Percentiles rank a stretch among this genome's conserved stretches.
phyloP scores from a whole-genome alignment of 2,329 filamentous ascomycete species.

The Ampelomyces quisqualis region DNA sequence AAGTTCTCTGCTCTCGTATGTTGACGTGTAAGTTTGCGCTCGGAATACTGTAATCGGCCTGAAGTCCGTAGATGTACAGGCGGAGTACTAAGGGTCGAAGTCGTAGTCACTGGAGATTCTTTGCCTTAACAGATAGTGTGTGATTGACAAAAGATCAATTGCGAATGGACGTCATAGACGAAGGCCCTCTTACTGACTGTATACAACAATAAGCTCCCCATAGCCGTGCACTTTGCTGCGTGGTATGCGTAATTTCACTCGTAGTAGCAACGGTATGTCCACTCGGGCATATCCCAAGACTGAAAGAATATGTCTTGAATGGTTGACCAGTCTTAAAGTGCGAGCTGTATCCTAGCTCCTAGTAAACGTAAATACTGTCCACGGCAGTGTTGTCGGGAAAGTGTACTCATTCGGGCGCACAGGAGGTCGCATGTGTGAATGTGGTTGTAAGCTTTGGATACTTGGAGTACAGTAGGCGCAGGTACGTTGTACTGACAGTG shows the following conservation, averaged over 20 bases:
- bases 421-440: neutral
- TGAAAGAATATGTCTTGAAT: neutral
- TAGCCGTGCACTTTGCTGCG: neutral
- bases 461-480: no score
- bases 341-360: neutral
- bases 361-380: neutral
- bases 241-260: neutral
- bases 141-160: no score
- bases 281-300: neutral
- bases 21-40: neutral
- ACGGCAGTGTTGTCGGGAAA: neutral
- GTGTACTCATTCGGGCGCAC: neutral
- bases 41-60: no score
- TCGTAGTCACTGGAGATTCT: no score
- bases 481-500: no score
- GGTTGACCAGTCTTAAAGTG: neutral
- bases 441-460: no score
- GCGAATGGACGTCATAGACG: neutral
- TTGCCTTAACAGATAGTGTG: no score
- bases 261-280: neutral
- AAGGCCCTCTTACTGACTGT: neutral
- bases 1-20: no score
- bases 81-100: no score
- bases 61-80: no score
- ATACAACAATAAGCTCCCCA: neutral